These are phyloP conservation scores for Tremellales sp. DNA, from an alignment of 1,284 basidiomycete genomes.

Conservation along the genomic window DNA sequence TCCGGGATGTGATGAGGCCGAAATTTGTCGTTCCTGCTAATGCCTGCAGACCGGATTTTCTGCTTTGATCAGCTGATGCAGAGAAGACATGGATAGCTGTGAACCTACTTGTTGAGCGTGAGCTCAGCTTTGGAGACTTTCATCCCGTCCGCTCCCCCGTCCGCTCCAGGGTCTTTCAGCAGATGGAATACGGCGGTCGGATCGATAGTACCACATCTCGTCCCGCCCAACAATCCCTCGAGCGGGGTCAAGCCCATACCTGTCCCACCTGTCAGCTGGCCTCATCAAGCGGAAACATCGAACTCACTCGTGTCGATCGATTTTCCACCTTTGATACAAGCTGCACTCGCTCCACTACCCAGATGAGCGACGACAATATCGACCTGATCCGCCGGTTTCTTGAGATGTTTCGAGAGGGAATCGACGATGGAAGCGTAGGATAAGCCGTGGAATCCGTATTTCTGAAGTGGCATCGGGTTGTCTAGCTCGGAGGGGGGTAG, in stretches of 20 bases:
- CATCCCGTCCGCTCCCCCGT: constrained; percentile 55
- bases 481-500: constrained; percentile 59
- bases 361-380: constrained; percentile 78
- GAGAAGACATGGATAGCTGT: not conserved
- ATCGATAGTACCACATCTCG: constrained; percentile 74
- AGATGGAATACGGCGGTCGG: constrained; percentile 83
- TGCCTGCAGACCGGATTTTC: constrained; percentile 60
- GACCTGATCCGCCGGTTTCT: constrained; percentile 52
- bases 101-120: constrained; percentile 65
- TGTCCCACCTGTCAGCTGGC: constrained; percentile 11
- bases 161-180: constrained; percentile 58
- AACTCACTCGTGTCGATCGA: constrained; percentile 63
- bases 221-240: constrained; percentile 73
- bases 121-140: constrained; percentile 68
- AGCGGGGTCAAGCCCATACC: constrained; percentile 48
- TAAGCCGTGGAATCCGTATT: constrained; percentile 82
- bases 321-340: constrained; percentile 60
- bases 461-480: constrained; percentile 63
- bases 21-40: constrained; percentile 74
- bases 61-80: constrained; percentile 15
- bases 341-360: constrained; percentile 75
- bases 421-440: constrained; percentile 44
- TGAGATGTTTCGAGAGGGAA: constrained; percentile 53
- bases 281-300: not conserved
- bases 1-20: constrained; percentile 55